Conservation (phyloP, 768 basidiomycete species). For the Phanerodontia chrysosporium region DNA sequence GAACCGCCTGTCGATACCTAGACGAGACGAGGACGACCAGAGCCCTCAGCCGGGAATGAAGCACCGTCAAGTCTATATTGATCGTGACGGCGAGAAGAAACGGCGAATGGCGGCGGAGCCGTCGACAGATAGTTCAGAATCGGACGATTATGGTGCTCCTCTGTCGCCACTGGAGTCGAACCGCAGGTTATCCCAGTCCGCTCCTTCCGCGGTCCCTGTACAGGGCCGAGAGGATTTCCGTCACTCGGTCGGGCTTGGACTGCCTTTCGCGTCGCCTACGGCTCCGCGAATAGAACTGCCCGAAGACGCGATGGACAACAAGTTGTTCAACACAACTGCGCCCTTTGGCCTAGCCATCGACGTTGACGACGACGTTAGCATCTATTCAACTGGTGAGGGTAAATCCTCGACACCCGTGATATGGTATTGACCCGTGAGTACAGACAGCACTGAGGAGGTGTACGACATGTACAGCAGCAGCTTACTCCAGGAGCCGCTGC, state of each 20-base stretch:
- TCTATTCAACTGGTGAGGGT: constrained; percentile 4
- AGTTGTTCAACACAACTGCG: not conserved
- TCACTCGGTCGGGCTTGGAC: not conserved
- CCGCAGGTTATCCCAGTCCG: not conserved
- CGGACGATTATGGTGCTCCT: not conserved
- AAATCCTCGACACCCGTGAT: not conserved
- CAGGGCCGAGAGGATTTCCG: not conserved
- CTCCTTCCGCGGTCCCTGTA: not conserved
- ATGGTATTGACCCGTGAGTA: not conserved
- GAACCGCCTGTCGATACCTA: not conserved
- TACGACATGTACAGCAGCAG: not conserved
- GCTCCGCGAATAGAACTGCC: not conserved
- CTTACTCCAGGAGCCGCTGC: not conserved
- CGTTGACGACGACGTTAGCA: constrained; percentile 2
- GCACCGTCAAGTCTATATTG: not conserved
- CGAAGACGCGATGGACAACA: not conserved
- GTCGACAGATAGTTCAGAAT: not conserved
- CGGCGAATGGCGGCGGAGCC: not conserved
- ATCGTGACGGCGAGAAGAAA: not conserved
- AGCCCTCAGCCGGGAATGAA: not conserved
- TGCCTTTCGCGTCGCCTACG: no score
- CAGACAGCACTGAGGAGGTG: not conserved
- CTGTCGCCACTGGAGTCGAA: not conserved
- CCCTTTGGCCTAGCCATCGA: not conserved
- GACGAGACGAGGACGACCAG: not conserved